Base-by-base conservation (phyloP, 139 green algal genomes). In the Chlorella sp. region DNA sequence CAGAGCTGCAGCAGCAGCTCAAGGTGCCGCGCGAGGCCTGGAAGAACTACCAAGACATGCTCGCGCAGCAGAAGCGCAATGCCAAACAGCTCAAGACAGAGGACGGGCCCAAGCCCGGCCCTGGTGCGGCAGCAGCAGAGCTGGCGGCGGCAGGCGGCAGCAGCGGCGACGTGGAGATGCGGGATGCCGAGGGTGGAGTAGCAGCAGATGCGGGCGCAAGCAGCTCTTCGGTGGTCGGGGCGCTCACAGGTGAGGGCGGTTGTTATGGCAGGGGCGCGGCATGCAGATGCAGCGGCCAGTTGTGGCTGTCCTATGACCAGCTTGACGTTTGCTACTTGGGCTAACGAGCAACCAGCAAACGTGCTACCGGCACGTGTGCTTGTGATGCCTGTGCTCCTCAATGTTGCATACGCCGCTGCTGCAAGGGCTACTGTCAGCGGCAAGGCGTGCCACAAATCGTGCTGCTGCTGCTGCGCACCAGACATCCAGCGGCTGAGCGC, bases 1-100 rank as follows among this genome's bases (percentile, higher is more conserved):
- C 83, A 0, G 86, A 93, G 73, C 76, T 96, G n/a, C 88, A 98
- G 77, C 67, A 82, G 74, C 35, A 90, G 77, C 86, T 99, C 55
- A 83, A 94, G 20, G 88, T 64, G 22, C 88, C 91, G 5, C 81
- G 93, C 49, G 74, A 81, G 2, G 88, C 81, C 10, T 67, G 80
- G 73, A 86, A 84, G 72, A 77, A 77, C 27, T 17, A 55, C 42
- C 42, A 55, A 55, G 17, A 55, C 17, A 55, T 55, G 42, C 42
- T 55, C 17, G 42, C 10, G 42, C 42, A 24, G 42, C 10, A 55
- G 42, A 55, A 55, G 42, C n/a, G 42, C 42, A 55, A n/a, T n/a
- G 42, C 42, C 42, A 55, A 55, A 17, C 10, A 55, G 42, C 42
- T 55, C 42, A 55, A 55, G 42, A 55, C 10, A 55, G 42, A 17